Evolutionary conservation across 495 filamentous ascomycete genomes (phyloP), one percentile per base, ranked within the genome.

Genomic region (Talaromyces thailandensis): DNA sequence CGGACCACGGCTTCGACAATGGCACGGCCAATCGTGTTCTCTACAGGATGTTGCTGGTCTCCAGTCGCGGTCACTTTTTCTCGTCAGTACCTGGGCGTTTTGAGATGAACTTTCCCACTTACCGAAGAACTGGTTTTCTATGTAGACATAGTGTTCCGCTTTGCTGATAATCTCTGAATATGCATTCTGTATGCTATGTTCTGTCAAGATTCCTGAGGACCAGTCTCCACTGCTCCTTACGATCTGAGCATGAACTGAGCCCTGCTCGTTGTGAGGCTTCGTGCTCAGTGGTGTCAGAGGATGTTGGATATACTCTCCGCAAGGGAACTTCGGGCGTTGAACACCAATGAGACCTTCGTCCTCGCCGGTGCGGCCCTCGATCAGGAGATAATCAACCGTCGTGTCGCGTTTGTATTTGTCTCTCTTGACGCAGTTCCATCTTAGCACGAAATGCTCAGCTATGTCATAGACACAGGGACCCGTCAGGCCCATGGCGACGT

Each of bases 121-220:
- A 81, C 75, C 94, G 81, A 98, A 97, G 79, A 97, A 96, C 65
- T 98, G 93, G 66, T 98, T 98, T 72, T 97, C 93, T 64, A 97
- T 96, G 74, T 98, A 98, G 53, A 98, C 88, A 69, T 87, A 96
- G 70, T 97, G 91, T 73, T 93, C 73, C 0, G 93, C 93, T 58
- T 88, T 88, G 26, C 85, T 75, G 64, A 97, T 98, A 25, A 92
- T 74, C 59, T 96, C 89, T 62, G 79, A 85, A 70, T 97, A 97
- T 8, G 94, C 93, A 67, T 91, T 96, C 63, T 95, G 91, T 52
- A 98, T 96, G 65, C 87, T 92, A 64, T 92, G 89, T 62, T 98
- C 94, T 2, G 82, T 85, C 11, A 96, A 68, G 64, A 97, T 93
- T 1, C 93, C 93, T 69, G 90, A 93, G n/a, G 90, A 95, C 93